Evolutionary conservation across 1,284 basidiomycete species (phyloP).

Genomic region (Fomitopsis schrenkii): DNA sequence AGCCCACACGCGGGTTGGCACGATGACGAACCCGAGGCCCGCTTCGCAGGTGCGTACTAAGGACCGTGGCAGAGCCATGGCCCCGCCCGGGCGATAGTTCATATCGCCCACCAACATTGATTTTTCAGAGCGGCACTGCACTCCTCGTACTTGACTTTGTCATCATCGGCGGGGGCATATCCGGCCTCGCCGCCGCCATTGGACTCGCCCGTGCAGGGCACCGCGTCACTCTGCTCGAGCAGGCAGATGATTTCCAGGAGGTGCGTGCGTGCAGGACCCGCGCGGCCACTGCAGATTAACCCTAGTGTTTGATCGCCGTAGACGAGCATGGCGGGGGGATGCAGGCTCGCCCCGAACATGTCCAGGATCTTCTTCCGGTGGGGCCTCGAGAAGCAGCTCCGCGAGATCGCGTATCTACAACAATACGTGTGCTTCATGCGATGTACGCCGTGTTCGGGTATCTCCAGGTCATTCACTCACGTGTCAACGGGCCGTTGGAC

Average conservation of each 20-base stretch:
- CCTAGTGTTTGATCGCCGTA: not conserved
- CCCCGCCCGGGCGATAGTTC: not conserved
- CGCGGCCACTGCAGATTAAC: not conserved
- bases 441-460: constrained; percentile 4
- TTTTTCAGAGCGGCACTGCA: constrained; percentile 1
- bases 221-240: constrained; percentile 28
- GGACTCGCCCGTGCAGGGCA: constrained; percentile 27
- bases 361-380: constrained; percentile 25
- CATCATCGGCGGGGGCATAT: constrained; percentile 27
- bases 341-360: constrained; percentile 25
- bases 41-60: not conserved
- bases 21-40: not conserved
- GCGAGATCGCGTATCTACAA: constrained; percentile 10
- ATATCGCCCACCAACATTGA: too few relatives aligned
- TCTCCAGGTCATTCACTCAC: not conserved
- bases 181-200: constrained; percentile 27
- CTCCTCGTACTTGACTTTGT: constrained; percentile 25
- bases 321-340: constrained; percentile 17
- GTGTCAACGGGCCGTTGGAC: not conserved
- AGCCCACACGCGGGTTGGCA: not conserved
- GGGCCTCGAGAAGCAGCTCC: constrained; percentile 24
- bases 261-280: constrained; percentile 10
- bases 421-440: constrained; percentile 13
- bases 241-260: constrained; percentile 10
- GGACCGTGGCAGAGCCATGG: not conserved